A percentile compares a stretch with the other conserved stretches of the same genome.
Evolutionary conservation across 116 monocot genomes (phyloP).

Genomic region (Trichopus zeylanicus): DNA sequence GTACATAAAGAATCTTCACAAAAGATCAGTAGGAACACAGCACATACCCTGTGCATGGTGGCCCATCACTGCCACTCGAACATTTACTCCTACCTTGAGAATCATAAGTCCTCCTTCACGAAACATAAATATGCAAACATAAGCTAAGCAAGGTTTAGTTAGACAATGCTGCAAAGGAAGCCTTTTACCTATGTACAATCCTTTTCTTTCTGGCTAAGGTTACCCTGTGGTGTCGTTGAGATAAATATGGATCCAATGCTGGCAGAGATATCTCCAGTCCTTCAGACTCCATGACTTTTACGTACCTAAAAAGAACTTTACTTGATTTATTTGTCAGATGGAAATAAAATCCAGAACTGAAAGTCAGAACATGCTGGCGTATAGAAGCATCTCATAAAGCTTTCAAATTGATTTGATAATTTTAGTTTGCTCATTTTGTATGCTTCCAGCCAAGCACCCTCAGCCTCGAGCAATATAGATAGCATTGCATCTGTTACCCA

Average conservation of each 20-base stretch:
- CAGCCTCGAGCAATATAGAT: too few relatives aligned
- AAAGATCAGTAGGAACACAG: not conserved
- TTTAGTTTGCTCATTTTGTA: too few relatives aligned
- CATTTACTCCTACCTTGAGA: conserved; percentile 24
- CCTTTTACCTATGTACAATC: conserved; percentile 56
- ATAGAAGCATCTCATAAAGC: too few relatives aligned
- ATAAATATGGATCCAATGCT: conserved; percentile 52
- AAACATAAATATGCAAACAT: not conserved
- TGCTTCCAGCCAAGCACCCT: too few relatives aligned
- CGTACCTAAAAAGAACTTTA: conserved; percentile 37
- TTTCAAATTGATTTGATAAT: too few relatives aligned
- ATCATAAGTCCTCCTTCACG: conserved; percentile 34
- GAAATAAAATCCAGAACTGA: too few relatives aligned
- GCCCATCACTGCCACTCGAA: conserved; percentile 24
- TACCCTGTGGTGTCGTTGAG: conserved; percentile 72
- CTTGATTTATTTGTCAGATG: not conserved
- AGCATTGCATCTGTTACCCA: too few relatives aligned
- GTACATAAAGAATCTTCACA: too few relatives aligned
- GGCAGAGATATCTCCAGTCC: conserved; percentile 87
- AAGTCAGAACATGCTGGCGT: too few relatives aligned
- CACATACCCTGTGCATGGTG: conserved; percentile 48
- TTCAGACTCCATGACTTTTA: conserved; percentile 60
- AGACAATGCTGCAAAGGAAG: not conserved
- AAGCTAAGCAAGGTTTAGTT: not conserved
- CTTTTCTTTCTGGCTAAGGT: conserved; percentile 40